Evolutionary conservation across 768 basidiomycete genomes (phyloP).

Genomic region (Mycena haematopus): DNA sequence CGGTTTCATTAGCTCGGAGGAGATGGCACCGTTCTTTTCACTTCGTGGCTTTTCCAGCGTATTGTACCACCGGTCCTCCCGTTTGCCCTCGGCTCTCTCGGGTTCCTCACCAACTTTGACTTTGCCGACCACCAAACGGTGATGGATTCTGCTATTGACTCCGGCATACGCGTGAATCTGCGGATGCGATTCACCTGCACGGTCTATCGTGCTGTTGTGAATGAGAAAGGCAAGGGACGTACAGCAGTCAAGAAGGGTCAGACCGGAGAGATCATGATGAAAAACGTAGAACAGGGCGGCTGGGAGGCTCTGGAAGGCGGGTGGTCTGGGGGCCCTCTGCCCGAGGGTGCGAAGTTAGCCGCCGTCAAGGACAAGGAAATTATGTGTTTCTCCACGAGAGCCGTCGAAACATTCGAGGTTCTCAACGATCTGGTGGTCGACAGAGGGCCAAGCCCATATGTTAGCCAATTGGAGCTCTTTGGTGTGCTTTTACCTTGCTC

Average conservation of each 20-base stretch:
- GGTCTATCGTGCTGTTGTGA: slow-evolving; percentile 89
- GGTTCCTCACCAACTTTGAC: slow-evolving; percentile 97
- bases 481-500: slow-evolving; percentile 59
- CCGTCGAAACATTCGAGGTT: slow-evolving; percentile 95
- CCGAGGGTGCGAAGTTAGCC: slow-evolving; percentile 52
- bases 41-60: slow-evolving; percentile 98
- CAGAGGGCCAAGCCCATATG: slow-evolving; percentile 96
- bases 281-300: slow-evolving; percentile 84
- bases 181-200: slow-evolving; percentile 99
- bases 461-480: slow-evolving; percentile 93
- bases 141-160: slow-evolving; percentile 87
- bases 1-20: slow-evolving; percentile 82
- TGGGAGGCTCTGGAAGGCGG: slow-evolving; percentile 97
- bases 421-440: slow-evolving; percentile 98
- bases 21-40: slow-evolving; percentile 97
- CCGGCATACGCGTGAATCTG: slow-evolving; percentile 95
- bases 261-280: slow-evolving; percentile 98
- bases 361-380: slow-evolving; percentile 90
- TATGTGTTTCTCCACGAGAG: slow-evolving; percentile 95
- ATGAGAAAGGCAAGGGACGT: slow-evolving; percentile 68
- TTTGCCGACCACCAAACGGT: slow-evolving; percentile 85
- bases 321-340: slow-evolving; percentile 52
- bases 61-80: slow-evolving; percentile 99
- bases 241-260: slow-evolving; percentile 92
- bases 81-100: slow-evolving; percentile 95